These are phyloP conservation scores for Cladosporium sp. DNA, from an alignment of 2,329 filamentous ascomycete species.

Conservation along the genomic window DNA sequence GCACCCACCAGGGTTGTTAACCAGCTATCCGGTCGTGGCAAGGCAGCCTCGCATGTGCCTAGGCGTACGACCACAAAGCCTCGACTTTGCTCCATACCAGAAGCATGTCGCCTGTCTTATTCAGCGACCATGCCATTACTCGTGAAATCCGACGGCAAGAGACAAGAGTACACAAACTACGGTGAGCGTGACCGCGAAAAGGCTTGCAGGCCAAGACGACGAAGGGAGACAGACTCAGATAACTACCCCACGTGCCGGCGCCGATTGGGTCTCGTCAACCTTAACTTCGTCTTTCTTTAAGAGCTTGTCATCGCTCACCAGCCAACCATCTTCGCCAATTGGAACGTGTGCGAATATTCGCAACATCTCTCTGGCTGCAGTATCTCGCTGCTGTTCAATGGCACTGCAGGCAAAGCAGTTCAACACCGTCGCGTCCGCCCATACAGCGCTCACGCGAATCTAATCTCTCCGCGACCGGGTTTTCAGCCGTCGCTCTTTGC, in stretches of 20 bases:
- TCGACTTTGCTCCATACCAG: neutral
- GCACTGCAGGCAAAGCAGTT: neutral
- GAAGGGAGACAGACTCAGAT: neutral
- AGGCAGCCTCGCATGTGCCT: neutral
- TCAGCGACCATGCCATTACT: neutral
- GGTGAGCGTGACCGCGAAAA: conserved; percentile 5
- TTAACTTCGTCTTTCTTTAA: neutral
- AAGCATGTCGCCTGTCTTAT: neutral
- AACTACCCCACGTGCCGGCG: conserved; percentile 3
- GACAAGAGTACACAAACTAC: neutral
- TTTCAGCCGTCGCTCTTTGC: neutral
- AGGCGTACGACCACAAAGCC: neutral
- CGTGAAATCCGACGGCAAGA: neutral
- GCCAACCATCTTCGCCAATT: conserved; percentile 15
- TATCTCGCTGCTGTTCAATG: neutral
- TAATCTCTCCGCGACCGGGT: neutral
- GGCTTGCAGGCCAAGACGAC: neutral
- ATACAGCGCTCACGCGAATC: neutral
- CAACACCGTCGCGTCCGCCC: conserved; percentile 8
- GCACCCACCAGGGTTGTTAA: neutral
- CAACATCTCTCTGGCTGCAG: neutral
- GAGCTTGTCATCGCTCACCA: conserved; percentile 7
- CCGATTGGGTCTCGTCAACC: conserved; percentile 11
- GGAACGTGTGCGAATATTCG: conserved; percentile 10
- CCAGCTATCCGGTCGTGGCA: neutral